Base-by-base conservation (phyloP, 2,329 filamentous ascomycete species). In the Berkeleyomyces basicola region DNA sequence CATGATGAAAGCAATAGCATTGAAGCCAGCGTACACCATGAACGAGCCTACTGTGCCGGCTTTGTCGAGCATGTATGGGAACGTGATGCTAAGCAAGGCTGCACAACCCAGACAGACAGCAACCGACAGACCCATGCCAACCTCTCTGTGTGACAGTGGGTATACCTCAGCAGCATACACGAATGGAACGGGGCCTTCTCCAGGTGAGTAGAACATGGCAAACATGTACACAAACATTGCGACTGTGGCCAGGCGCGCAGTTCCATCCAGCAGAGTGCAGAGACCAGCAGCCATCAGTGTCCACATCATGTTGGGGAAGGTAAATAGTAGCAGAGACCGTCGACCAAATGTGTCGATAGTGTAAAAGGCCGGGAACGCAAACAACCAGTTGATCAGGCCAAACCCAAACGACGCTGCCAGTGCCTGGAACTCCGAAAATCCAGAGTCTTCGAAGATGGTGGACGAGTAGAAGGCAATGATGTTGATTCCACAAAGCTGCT, bases 291-390 rank as follows among this genome's bases (percentile, higher is more conserved):
- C 70, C 33, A 81, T 75, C 43, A 82, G 73, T 31, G 81, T 81
- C 77, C 81, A 83, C 63, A 65, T 77, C 82, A 86, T 85, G 66
- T 84, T 78, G 0, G 83, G 84, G 68, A 86, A 86, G 3, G 84
- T 86, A 67, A 84, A 82, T 3, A 86, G 73, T 4, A 86, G 75
- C 10, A 87, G 73, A 23, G 78, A 75, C 31, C 84, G 78, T 31
- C 84, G 81, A 7, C 83, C 84, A 67, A 80, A 85, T 0, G 82
- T 85, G 67, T 86, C 84, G 61, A 86, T 86, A 2, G 83, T 85
- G 75, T 78, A 84, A 64, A 86, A 74, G 1, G 84, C 83, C 0
- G 83, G 83, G 71, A 80, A 83, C n/a, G 83, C 82, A 65, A 85
- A 86, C 16, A 85, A 61, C 70, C 85, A 86, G 67, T 84, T 84